Evolutionary conservation across 2,329 filamentous ascomycete genomes (phyloP), one percentile per base, ranked within the genome.

Genomic region (Capronia coronata): DNA sequence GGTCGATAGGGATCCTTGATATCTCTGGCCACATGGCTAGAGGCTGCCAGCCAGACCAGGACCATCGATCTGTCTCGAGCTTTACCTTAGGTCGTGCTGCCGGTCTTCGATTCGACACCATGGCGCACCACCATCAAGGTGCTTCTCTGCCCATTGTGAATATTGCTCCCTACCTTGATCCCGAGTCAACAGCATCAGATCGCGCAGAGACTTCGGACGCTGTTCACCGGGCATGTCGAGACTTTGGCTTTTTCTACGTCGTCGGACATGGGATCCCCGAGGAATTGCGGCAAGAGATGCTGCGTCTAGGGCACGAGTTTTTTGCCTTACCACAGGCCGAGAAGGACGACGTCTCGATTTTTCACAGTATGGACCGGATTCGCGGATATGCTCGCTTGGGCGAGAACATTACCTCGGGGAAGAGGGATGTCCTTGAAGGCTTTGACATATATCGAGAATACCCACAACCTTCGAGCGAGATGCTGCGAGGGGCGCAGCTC

Each of bases 191-290:
- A 9, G 16, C 23, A 11, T n/a, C 45, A n/a, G 18, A 48, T n/a
- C 45, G 45, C 2, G 37, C 23, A 34, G 16, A 6, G 10, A 48
- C 45, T 8, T 32, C 38, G 4, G 13, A 9, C 18, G 18, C 19
- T 13, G 27, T 48, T 14, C 29, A 48, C 18, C n/a, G 19, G 5
- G 45, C 45, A 23, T 48, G 45, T 25, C 45, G 37, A 35, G 45
- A 48, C 11, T 48, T 71, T 51, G 57, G 72, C 3, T 69, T 68
- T 2, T 68, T 71, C 46, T 57, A 69, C 27, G 64, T 71, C 23
- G 60, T 72, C 14, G 53, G 32, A 13, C 53, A 57, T 38, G 54
- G 74, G 21, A 59, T 69, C 51, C 61, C 68, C 46, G 54, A 63
- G 21, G 53, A 48, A 43, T 35, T 61, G 64, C 55, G 55, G 61